These are phyloP conservation scores for Onygena corvina DNA, from an alignment of 2,329 filamentous ascomycete genomes.

Conservation along the genomic window DNA sequence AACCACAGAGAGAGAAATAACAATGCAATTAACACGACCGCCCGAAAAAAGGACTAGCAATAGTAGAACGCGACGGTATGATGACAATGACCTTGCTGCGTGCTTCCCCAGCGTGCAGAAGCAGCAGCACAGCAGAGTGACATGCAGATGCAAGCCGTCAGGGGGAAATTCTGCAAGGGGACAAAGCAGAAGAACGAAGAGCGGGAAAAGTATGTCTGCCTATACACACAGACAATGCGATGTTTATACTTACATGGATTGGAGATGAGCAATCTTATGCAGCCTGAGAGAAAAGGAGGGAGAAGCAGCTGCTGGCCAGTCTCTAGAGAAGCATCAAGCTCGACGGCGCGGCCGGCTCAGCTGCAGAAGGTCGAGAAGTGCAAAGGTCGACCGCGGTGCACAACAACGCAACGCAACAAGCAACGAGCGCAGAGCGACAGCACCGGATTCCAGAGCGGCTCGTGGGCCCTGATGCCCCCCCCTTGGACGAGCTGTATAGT, in stretches of 20 bases:
- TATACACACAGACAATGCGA: neutral
- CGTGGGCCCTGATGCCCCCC: neutral
- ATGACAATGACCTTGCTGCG: neutral
- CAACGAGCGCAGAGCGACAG: neutral
- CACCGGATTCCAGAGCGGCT: neutral
- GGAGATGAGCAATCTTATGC: neutral
- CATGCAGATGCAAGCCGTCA: neutral
- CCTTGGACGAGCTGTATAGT: slow-evolving; percentile 1
- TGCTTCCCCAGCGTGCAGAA: neutral
- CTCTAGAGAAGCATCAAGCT: no score
- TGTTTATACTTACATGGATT: slow-evolving; percentile 2
- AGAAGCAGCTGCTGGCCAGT: no score
- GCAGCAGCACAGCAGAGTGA: neutral
- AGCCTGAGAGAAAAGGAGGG: neutral
- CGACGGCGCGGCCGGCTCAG: no score
- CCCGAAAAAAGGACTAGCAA: neutral
- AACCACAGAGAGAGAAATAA: neutral
- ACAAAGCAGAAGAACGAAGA: neutral
- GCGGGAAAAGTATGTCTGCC: neutral
- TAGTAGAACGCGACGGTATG: neutral
- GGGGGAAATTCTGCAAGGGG: neutral
- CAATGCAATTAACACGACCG: neutral
- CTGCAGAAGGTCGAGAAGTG: no score
- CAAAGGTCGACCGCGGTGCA: neutral
- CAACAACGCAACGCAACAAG: neutral